Base-by-base conservation (phyloP, 2,329 filamentous ascomycete genomes). In the Emergomyces orientalis region DNA sequence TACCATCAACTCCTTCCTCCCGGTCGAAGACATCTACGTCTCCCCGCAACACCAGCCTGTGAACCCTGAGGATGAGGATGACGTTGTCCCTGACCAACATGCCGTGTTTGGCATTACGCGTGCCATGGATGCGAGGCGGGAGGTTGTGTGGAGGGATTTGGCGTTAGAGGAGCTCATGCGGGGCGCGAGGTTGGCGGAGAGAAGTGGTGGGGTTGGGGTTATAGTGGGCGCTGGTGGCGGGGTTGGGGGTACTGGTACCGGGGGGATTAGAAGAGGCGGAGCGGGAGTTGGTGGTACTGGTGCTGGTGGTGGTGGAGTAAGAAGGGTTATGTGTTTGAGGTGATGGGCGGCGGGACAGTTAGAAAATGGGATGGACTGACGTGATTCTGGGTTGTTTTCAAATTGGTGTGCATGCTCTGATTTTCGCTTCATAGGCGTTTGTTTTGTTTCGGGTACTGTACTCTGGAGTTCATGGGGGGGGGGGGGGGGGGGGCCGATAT, bases 21-120 rank as follows among this genome's bases (percentile, higher is more conserved):
- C 80, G n/a, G 74, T 80, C 62, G 85, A 88, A 71, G 82, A 85
- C 56, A 86, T 88, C 70, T 81, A 83, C 68, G 80, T 88, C 2
- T 77, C 81, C 7, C 80, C 82, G 19, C 81, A 86, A 63, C 81
- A 85, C 63, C 83, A 86, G 69, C 85, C 85, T 0, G 73, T 84
- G 17, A 87, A 87, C 65, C 85, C 85, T 0, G 85, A 87, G 70
- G 85, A 87, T 65, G 84, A 88, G 71, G 85, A 87, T 65, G 85
- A 87, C 67, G 82, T 87, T 2, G 84, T 87, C 17, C 85, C 85
- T 0, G 84, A 87, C 67, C 84, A 87, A 72, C 85, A 87, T 72
- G 85, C 85, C 0, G 85, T 84, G 2, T 88, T 87, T 73, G 85
- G 85, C 1, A 88, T 88, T 63, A 80, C 83, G 71, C 76, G 84